These are phyloP conservation scores for Tuber microsphaerosporum DNA, from an alignment of 495 filamentous ascomycete species.

Conservation along the genomic window DNA sequence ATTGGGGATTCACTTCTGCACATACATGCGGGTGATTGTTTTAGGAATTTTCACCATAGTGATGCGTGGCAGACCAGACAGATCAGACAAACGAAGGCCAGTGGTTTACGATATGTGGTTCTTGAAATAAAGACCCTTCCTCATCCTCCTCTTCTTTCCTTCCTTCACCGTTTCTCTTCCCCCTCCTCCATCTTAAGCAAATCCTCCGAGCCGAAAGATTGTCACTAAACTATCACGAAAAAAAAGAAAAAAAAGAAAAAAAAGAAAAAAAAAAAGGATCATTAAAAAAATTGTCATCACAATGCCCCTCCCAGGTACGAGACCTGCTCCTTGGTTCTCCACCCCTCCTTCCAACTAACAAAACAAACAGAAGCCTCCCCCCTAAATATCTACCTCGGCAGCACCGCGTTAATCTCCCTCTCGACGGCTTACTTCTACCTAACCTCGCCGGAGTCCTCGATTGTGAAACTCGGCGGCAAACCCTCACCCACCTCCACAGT, in stretches of 20 bases:
- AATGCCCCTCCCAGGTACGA: conserved; percentile 11
- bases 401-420: conserved; percentile 25
- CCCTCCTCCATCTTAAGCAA: not conserved
- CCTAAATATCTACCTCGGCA: conserved; percentile 28
- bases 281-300: not conserved
- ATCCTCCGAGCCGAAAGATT: not conserved
- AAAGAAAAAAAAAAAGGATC: not conserved
- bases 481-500: conserved; percentile 26
- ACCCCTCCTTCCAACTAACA: conserved; percentile 11
- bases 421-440: conserved; percentile 23
- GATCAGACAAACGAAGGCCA: not conserved
- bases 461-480: conserved; percentile 26
- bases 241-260: not conserved
- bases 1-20: not conserved
- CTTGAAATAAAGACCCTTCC: not conserved
- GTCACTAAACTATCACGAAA: not conserved
- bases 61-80: conserved; percentile 4
- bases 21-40: not conserved
- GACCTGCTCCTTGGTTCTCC: conserved; percentile 6
- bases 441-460: conserved; percentile 14
- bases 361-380: conserved; percentile 4
- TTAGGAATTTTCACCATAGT: not conserved
- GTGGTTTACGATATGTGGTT: not conserved
- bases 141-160: not conserved
- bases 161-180: not conserved